Percentiles rank a stretch among this genome's conserved stretches.
Conservation (phyloP, 2,329 filamentous ascomycete genomes). For the Albophoma yamanashiensis region DNA sequence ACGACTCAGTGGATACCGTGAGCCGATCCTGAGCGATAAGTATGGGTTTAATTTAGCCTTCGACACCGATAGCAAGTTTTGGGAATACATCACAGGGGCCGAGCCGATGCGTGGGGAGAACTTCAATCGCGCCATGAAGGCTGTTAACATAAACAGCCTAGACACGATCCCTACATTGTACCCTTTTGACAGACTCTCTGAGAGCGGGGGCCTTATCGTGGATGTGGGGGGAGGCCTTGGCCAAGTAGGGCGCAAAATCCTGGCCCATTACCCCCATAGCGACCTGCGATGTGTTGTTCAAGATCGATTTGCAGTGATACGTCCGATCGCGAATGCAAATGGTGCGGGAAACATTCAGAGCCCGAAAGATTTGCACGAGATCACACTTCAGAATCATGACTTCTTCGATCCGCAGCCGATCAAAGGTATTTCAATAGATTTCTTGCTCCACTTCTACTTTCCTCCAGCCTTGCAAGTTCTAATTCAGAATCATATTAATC, state of each 20-base stretch:
- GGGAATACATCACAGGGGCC: background rate
- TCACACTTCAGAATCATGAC: background rate
- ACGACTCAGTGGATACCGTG: background rate
- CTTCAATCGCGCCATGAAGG: background rate
- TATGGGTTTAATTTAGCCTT: background rate
- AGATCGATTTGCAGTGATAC: background rate
- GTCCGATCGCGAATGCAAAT: background rate
- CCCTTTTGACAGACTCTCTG: background rate
- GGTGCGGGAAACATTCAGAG: no score
- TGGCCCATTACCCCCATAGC: background rate
- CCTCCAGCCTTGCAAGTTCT: no score
- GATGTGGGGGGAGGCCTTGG: background rate
- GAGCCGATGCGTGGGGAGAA: background rate
- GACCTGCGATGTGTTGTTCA: background rate
- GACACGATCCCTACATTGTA: background rate
- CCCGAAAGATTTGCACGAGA: background rate
- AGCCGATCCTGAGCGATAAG: background rate
- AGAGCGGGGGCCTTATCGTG: background rate
- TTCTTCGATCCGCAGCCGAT: background rate
- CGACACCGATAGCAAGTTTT: background rate
- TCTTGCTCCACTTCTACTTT: no score
- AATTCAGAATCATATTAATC: no score
- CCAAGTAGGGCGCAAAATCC: background rate
- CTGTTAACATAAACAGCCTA: background rate
- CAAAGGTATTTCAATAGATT: background rate